A percentile compares a stretch with the other conserved stretches of the same genome.
Conservation (phyloP, 352 stramenopile genomes). For the Pythium sukuiense region DNA sequence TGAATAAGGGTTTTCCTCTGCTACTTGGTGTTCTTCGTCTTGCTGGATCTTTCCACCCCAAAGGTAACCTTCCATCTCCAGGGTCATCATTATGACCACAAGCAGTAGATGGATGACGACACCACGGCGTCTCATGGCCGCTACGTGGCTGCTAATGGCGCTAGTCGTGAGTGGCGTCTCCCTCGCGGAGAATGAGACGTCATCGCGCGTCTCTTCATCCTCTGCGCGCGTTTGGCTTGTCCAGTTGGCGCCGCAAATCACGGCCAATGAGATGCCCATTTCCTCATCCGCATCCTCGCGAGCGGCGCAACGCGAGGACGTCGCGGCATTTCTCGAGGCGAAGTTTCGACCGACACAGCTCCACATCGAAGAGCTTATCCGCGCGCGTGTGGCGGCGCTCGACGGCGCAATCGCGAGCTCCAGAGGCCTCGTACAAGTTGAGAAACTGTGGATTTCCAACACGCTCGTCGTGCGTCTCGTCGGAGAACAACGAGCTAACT, state of each 20-base stretch:
- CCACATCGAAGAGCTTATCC: slow-evolving; percentile 10
- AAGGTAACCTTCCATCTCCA: not conserved
- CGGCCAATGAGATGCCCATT: slow-evolving; percentile 9
- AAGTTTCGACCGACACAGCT: not conserved
- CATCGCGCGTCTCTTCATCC: not conserved
- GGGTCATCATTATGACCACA: not conserved
- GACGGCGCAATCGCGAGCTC: not conserved
- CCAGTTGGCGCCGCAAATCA: slow-evolving; percentile 37
- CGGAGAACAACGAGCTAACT: not conserved
- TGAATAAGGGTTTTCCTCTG: not conserved
- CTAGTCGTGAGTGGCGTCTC: not conserved
- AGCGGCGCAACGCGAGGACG: slow-evolving; percentile 22
- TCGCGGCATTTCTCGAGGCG: slow-evolving; percentile 15
- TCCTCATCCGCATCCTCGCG: not conserved
- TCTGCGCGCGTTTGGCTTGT: slow-evolving; percentile 34
- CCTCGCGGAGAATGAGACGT: not conserved
- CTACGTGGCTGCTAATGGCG: not conserved
- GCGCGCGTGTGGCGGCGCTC: not conserved
- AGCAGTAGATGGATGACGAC: not conserved
- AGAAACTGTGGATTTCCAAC: slow-evolving; percentile 63
- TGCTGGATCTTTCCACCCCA: not conserved
- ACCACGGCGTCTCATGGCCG: not conserved
- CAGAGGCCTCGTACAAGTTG: slow-evolving; percentile 8
- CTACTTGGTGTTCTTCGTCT: not conserved
- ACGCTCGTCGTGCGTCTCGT: slow-evolving; percentile 38